Percentiles rank a stretch among this genome's conserved stretches.
These are phyloP conservation scores for Polyporus arcularius DNA, from an alignment of 768 basidiomycete species.

Conservation along the genomic window DNA sequence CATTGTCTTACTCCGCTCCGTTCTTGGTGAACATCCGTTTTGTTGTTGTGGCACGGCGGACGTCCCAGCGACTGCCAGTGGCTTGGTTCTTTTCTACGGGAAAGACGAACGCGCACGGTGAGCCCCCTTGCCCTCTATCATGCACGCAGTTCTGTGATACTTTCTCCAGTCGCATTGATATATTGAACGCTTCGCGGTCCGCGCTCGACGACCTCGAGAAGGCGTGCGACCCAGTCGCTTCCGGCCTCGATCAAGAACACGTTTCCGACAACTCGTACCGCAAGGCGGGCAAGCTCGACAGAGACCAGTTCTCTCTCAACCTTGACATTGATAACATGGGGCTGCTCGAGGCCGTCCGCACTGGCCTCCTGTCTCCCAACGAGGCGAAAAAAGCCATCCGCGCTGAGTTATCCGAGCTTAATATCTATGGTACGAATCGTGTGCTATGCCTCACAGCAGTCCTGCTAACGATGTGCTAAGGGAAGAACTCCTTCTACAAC, in stretches of 20 bases:
- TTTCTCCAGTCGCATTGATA: constrained; percentile 11
- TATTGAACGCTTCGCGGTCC: constrained; percentile 7
- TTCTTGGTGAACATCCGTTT: background rate
- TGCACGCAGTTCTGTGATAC: background rate
- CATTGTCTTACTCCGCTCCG: background rate
- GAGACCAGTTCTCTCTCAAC: constrained; percentile 34
- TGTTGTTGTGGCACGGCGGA: constrained; percentile 4
- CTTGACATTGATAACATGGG: constrained; percentile 33
- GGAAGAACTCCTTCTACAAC: constrained; percentile 17
- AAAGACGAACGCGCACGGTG: background rate
- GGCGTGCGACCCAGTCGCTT: constrained; percentile 43
- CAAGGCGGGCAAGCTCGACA: constrained; percentile 46
- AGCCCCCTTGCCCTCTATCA: background rate
- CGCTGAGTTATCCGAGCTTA: constrained; percentile 45
- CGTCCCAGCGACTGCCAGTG: background rate
- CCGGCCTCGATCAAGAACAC: constrained; percentile 37
- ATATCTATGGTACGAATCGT: constrained; percentile 40
- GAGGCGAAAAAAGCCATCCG: constrained; percentile 22
- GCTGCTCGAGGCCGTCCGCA: constrained; percentile 31
- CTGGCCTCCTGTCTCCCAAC: constrained; percentile 29
- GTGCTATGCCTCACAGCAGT: background rate
- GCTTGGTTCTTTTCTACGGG: constrained; percentile 8
- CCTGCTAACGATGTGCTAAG: background rate
- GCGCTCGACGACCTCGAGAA: constrained; percentile 29
- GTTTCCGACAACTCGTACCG: constrained; percentile 45